Evolutionary conservation across 2,329 filamentous ascomycete species (phyloP), one percentile per base, ranked within the genome.

Genomic region (Trichoderma citrinoviride): DNA sequence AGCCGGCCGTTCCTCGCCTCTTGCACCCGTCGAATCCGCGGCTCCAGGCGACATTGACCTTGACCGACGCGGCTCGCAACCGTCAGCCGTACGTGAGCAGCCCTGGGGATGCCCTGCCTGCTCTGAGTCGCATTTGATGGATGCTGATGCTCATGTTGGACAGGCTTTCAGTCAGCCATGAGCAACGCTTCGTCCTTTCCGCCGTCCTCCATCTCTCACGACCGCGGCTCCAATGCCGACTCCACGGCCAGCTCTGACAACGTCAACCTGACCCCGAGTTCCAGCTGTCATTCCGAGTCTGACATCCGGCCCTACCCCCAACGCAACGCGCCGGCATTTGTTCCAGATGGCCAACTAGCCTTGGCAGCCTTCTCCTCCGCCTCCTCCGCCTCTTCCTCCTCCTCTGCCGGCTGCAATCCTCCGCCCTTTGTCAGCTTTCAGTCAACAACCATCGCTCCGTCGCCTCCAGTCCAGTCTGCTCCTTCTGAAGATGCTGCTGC

Each of bases 371-470:
- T 15, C 46, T 47, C 44, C 44, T 19, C 44, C 4, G 44, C 44
- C 44, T 49, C 46, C 49, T 5, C 33, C 14, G 33, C 33, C 33
- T 14, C 33, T 37, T 29, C 54, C 23, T 19, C 53, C 21, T 17
- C 54, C 12, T 27, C 54, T 17, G n/a, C 25, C 40, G 27, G 33
- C 8, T 17, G 37, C 61, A 70, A 58, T 69, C 69, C 21, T 68
- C 12, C 70, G 29, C 66, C 70, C 56, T 67, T 69, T 61, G 61
- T 70, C 40, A 68, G 69, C 52, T 73, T 74, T 25, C 72, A 69
- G 54, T 64, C 73, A 52, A 72, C 74, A 54, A 73, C 74, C 47
- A 72, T 74, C 69, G 69, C 71, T 47, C 71, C 74, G 5, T 78
- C 82, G 21, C 83, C 72, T 58, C 67, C 71, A 23, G 37, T 60